These are phyloP conservation scores for Salvia hispanica DNA, from an alignment of 257 asterid genomes.

Conservation along the genomic window DNA sequence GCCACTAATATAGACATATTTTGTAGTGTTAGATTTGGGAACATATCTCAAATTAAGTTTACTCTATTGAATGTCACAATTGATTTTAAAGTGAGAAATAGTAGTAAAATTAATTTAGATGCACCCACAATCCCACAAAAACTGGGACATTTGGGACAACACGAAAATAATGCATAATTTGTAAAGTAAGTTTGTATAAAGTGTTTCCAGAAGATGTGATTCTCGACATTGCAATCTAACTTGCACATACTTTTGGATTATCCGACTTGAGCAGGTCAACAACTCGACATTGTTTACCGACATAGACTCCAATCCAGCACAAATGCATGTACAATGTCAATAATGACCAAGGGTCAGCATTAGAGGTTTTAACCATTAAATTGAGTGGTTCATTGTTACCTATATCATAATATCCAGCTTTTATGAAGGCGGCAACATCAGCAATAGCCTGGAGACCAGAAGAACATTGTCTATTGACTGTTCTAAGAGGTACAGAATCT, in stretches of 20 bases:
- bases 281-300: conserved; percentile 55
- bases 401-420: conserved; percentile 87
- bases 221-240: not conserved
- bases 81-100: too few relatives aligned
- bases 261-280: conserved; percentile 22
- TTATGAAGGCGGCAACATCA: conserved; percentile 88
- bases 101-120: too few relatives aligned
- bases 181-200: too few relatives aligned
- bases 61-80: too few relatives aligned
- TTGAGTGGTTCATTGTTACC: conserved; percentile 43
- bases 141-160: too few relatives aligned
- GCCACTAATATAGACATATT: too few relatives aligned
- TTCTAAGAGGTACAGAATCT: conserved; percentile 83
- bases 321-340: conserved; percentile 59
- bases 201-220: too few relatives aligned
- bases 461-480: conserved; percentile 90
- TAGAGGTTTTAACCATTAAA: not conserved
- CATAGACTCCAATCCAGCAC: conserved; percentile 94
- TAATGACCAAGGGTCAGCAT: not conserved
- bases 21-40: too few relatives aligned
- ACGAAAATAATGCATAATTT: too few relatives aligned
- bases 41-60: too few relatives aligned
- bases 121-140: too few relatives aligned
- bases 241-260: conserved; percentile 62
- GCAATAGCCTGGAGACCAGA: conserved; percentile 97